Conservation (phyloP, 2,329 filamentous ascomycete species). For the Exophiala calicioides region DNA sequence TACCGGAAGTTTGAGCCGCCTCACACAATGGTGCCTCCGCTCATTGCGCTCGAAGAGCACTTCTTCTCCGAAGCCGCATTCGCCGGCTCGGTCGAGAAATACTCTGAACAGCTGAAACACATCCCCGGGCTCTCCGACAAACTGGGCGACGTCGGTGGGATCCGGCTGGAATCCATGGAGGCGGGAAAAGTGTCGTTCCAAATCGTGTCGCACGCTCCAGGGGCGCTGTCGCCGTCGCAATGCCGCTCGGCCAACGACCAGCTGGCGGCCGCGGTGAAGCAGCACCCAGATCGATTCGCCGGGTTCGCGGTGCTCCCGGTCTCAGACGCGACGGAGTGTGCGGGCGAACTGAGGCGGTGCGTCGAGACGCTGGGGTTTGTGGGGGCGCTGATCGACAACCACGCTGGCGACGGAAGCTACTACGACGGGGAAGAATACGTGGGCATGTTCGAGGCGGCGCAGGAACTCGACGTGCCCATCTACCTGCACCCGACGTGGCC, state of each 20-base stretch:
- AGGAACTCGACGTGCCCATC: conserved; percentile 52
- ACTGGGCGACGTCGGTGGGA: conserved; percentile 18
- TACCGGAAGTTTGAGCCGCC: too few species aligned
- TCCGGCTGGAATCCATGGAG: conserved; percentile 26
- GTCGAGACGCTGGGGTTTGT: conserved; percentile 48
- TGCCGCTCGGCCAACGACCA: conserved; percentile 27
- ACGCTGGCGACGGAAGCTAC: conserved; percentile 35
- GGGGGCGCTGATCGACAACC: conserved; percentile 51
- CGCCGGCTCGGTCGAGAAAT: conserved; percentile 6
- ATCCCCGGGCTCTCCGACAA: conserved; percentile 22
- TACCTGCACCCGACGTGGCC: conserved; percentile 55
- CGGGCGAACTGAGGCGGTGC: conserved; percentile 40
- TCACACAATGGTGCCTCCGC: conserved; percentile 19
- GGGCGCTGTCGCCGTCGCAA: conserved; percentile 12
- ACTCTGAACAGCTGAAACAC: conserved; percentile 27
- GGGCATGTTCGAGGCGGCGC: conserved; percentile 44
- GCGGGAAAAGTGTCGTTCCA: conserved; percentile 24
- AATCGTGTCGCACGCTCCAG: conserved; percentile 27
- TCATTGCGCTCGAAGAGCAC: conserved; percentile 30
- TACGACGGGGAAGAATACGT: conserved; percentile 48
- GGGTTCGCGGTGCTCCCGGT: conserved; percentile 49
- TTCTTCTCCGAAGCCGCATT: conserved; percentile 25
- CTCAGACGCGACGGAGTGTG: conserved; percentile 38
- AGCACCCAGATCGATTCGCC: conserved; percentile 38
- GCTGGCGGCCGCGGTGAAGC: conserved; percentile 33